phyloP scores from a whole-genome alignment of 2,329 filamentous ascomycete genomes.

The Didymella keratinophila region DNA sequence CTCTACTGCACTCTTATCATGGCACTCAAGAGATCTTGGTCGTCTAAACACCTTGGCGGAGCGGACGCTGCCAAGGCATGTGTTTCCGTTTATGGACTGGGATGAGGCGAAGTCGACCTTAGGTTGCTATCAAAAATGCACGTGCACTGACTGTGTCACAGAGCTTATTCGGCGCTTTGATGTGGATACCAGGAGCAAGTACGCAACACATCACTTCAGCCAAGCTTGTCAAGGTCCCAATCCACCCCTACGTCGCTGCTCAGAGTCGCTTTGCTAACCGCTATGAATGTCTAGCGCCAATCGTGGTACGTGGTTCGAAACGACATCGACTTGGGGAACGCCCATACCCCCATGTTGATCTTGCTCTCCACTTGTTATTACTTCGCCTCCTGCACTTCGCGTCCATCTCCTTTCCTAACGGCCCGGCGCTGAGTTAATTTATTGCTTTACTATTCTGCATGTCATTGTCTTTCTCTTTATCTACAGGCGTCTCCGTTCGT shows the following conservation, averaged over 20 bases:
- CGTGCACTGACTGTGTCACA: slow-evolving; percentile 31
- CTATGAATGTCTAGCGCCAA: slow-evolving; percentile 31
- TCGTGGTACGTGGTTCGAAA: slow-evolving; percentile 41
- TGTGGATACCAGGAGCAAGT: slow-evolving; percentile 42
- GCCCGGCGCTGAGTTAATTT: slow-evolving; percentile 37
- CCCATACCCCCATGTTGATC: slow-evolving; percentile 28
- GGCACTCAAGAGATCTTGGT: slow-evolving; percentile 20
- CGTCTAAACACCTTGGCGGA: slow-evolving; percentile 38
- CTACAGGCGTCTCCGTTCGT: slow-evolving; percentile 29
- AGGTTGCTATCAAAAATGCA: slow-evolving; percentile 30
- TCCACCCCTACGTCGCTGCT: slow-evolving; percentile 32
- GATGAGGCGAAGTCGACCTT: slow-evolving; percentile 33
- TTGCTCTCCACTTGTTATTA: slow-evolving; percentile 35
- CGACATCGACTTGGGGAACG: slow-evolving; percentile 29
- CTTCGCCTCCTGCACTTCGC: slow-evolving; percentile 30
- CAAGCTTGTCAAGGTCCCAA: slow-evolving; percentile 40
- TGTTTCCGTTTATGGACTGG: slow-evolving; percentile 24
- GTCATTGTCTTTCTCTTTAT: slow-evolving; percentile 24
- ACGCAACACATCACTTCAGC: slow-evolving; percentile 44
- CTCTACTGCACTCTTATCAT: slow-evolving; percentile 17
- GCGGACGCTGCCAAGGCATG: slow-evolving; percentile 33
- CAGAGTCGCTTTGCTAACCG: slow-evolving; percentile 35
- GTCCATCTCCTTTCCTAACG: slow-evolving; percentile 29
- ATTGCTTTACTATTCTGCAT: slow-evolving; percentile 25
- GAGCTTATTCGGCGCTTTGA: slow-evolving; percentile 40